Base-by-base conservation (phyloP, 768 basidiomycete species). In the Boletus tylopilopsis region DNA sequence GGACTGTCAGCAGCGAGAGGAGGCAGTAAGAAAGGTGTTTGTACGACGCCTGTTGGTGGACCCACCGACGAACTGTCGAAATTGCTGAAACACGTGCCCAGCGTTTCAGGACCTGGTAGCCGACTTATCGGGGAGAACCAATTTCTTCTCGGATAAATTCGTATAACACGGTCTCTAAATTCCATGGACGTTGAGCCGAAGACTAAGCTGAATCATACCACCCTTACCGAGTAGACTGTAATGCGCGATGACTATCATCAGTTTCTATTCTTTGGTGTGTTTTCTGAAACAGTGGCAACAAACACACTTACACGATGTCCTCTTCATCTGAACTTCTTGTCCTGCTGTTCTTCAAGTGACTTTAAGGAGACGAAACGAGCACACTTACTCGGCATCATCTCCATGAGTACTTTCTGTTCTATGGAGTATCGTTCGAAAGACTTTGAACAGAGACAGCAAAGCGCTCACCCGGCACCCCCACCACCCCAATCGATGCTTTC, bases 71-170 rank as follows among this genome's bases (percentile, higher is more conserved):
- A 42, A 30, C 27, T 1, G 24, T 34, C 4, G 45, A 23, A 1
- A 32, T 16, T 21, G 2, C 13, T 27, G 33, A 15, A 15, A 16
- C 23, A 41, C 30, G 24, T 35, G 33, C 33, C 8, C 24, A 24
- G 32, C 23, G 37, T 15, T 36, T 19, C 29, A 2, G 44, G 19
- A 13, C 36, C 18, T 6, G 45, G 27, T 15, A 22, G 19, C 42
- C 51, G 41, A 16, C 5, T 37, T 7, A 57, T 41, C 33, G 61
- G 2, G 36, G 56, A 56, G 29, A 45, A 29, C 67, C 62, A 64
- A 59, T 9, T 45, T 55, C 42, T 56, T 24, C 30, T 21, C 38
- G 47, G 34, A 24, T 34, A 24, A 18, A 42, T 13, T 24, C 32
- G 24, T 6, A 25, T 22, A 2, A 42, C 36, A 21, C 19, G 40